Evolutionary conservation across 139 green algal species (phyloP).

Genomic region (Chlamydomonas sphaeroides): DNA sequence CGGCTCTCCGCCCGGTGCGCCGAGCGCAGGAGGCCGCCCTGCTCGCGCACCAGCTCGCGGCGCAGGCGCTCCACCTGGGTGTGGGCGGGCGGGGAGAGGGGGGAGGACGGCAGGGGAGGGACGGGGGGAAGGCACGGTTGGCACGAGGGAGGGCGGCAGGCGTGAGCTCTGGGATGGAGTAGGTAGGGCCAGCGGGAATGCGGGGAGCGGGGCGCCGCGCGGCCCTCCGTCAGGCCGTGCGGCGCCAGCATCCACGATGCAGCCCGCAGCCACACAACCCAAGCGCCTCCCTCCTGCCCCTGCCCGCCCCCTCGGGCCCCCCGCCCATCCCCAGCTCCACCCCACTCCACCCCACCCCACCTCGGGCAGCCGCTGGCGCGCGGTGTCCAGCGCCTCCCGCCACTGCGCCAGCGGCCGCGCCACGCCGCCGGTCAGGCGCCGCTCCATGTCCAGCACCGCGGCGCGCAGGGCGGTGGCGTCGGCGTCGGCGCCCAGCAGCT

Average conservation of each 20-base stretch:
- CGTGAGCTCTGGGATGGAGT: too few species aligned
- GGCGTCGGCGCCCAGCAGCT: constrained; percentile 38
- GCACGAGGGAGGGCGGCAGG: too few species aligned
- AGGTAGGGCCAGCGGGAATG: neutral
- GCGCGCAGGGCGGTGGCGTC: constrained; percentile 35
- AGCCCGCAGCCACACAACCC: too few species aligned
- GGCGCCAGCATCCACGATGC: too few species aligned
- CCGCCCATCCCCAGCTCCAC: neutral
- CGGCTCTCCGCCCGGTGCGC: constrained; percentile 14
- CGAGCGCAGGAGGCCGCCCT: constrained; percentile 34
- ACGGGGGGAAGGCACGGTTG: neutral
- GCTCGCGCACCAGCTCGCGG: constrained; percentile 13
- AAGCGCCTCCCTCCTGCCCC: neutral
- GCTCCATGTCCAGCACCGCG: constrained; percentile 32
- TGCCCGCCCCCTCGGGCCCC: neutral
- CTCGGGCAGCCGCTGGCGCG: constrained; percentile 30
- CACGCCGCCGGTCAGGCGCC: constrained; percentile 31
- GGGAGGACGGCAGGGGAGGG: neutral
- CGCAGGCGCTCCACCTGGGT: constrained; percentile 22
- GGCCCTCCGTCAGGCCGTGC: too few species aligned
- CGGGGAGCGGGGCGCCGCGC: neutral
- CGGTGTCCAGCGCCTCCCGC: constrained; percentile 45
- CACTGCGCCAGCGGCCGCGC: constrained; percentile 40
- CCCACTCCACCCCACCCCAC: neutral
- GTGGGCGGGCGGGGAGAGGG: too few species aligned